A percentile compares a stretch with the other conserved stretches of the same genome.
These are phyloP conservation scores for Rhododendron williamsianum DNA, from an alignment of 148 eudicot genomes.

Conservation along the genomic window DNA sequence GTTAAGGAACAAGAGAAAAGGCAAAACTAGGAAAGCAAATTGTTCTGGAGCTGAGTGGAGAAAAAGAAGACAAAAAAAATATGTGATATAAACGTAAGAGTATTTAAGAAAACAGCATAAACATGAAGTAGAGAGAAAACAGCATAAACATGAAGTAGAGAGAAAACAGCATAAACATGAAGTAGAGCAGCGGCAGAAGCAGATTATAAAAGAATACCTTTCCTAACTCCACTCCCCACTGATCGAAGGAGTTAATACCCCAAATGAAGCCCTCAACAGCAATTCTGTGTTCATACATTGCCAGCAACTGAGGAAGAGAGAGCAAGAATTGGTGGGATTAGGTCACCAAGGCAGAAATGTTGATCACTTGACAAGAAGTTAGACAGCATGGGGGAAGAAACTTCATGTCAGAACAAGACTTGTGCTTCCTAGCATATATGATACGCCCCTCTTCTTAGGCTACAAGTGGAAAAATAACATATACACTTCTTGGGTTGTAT, in stretches of 20 bases:
- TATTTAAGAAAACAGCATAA: background rate
- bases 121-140: background rate
- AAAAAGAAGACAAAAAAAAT: background rate
- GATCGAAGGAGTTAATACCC: slow-evolving; percentile 97
- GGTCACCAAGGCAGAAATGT: background rate
- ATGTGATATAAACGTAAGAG: background rate
- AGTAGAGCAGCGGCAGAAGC: slow-evolving; percentile 1
- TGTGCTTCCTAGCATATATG: background rate
- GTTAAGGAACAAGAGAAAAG: background rate
- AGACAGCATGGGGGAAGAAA: background rate
- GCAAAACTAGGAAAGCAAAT: background rate
- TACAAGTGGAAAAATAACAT: background rate
- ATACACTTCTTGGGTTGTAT: background rate
- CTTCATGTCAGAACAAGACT: background rate
- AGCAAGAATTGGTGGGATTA: slow-evolving; percentile 4
- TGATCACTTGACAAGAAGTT: background rate
- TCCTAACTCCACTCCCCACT: slow-evolving; percentile 99
- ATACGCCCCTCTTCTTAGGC: background rate
- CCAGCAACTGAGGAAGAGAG: slow-evolving; percentile 59
- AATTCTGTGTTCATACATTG: slow-evolving; percentile 91
- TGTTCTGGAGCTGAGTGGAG: background rate
- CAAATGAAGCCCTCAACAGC: slow-evolving; percentile 96
- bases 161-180: background rate
- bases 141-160: background rate
- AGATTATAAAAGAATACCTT: slow-evolving; percentile 47